A percentile compares a stretch with the other conserved stretches of the same genome.
Conservation (phyloP, 139 green algal species). For the Penium margaritaceum region DNA sequence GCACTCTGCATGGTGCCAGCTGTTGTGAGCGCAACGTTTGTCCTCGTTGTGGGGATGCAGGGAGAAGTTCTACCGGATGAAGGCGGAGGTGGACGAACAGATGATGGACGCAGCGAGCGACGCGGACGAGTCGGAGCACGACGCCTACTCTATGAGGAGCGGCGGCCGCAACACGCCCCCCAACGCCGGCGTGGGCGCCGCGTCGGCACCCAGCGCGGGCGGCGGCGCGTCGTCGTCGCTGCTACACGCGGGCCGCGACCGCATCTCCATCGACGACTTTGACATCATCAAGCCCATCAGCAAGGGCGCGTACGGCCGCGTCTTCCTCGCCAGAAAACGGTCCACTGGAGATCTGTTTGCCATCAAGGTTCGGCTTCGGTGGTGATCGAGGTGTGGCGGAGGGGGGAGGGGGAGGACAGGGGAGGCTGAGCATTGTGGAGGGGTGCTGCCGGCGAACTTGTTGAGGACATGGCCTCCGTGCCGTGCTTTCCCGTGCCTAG, state of each 20-base stretch:
- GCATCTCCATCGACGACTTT: conserved; percentile 72
- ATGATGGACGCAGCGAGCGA: not conserved
- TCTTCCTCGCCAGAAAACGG: conserved; percentile 83
- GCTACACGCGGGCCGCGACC: conserved; percentile 10
- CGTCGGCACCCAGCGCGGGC: not conserved
- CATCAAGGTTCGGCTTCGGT: no score
- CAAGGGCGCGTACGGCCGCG: conserved; percentile 79
- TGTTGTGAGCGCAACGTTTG: not conserved
- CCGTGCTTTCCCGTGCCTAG: no score
- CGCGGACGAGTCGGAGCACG: conserved; percentile 1
- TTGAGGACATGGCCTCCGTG: no score
- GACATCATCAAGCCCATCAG: conserved; percentile 88
- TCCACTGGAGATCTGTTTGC: conserved; percentile 68
- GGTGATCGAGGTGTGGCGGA: no score
- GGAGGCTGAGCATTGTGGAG: no score
- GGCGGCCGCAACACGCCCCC: conserved; percentile 23
- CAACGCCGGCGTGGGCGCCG: not conserved
- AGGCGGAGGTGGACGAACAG: not conserved
- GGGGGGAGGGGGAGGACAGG: no score
- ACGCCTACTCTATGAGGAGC: not conserved
- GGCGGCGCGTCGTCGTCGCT: no score
- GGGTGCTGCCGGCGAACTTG: no score
- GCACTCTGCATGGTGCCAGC: not conserved
- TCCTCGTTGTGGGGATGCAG: not conserved
- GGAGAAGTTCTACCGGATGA: conserved; percentile 18